These are phyloP conservation scores for Cryptococcus sp. DNA, from an alignment of 1,284 basidiomycete species.

Conservation along the genomic window DNA sequence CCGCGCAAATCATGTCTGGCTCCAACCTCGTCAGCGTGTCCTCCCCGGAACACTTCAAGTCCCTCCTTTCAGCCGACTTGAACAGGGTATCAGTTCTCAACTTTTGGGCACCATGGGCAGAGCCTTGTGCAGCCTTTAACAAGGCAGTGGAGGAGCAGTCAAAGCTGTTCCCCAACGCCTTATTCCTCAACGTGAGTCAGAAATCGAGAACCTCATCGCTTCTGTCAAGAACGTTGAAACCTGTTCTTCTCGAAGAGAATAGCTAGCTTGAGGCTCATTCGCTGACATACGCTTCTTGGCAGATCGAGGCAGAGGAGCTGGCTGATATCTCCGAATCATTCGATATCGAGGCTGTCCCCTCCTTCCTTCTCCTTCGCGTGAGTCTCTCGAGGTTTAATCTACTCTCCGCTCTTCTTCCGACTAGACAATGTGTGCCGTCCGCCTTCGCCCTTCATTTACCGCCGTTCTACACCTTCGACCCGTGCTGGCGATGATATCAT, in stretches of 20 bases:
- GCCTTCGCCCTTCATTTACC: neutral
- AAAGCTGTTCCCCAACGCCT: conserved; percentile 65
- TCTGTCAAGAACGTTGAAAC: neutral
- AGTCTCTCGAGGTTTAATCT: conserved; percentile 31
- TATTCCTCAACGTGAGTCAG: conserved; percentile 72
- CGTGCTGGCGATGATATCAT: no score
- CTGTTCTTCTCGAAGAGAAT: neutral
- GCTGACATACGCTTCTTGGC: conserved; percentile 7
- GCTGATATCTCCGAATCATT: conserved; percentile 92
- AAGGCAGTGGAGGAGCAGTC: conserved; percentile 70
- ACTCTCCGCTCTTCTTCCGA: conserved; percentile 1
- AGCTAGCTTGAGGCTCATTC: no score
- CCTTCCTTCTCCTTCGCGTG: conserved; percentile 80
- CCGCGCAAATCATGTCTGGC: conserved; percentile 26
- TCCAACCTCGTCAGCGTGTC: conserved; percentile 57
- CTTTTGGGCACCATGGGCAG: conserved; percentile 93
- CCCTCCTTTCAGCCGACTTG: conserved; percentile 72
- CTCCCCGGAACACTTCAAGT: conserved; percentile 72
- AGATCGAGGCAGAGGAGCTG: conserved; percentile 90
- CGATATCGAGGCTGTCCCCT: conserved; percentile 86
- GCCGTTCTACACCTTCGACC: neutral
- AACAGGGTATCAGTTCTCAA: conserved; percentile 77
- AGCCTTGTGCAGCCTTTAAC: conserved; percentile 85
- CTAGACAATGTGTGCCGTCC: neutral
- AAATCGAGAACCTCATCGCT: neutral